These are phyloP conservation scores for Septoria petroselini DNA, from an alignment of 2,329 filamentous ascomycete genomes.

Conservation along the genomic window DNA sequence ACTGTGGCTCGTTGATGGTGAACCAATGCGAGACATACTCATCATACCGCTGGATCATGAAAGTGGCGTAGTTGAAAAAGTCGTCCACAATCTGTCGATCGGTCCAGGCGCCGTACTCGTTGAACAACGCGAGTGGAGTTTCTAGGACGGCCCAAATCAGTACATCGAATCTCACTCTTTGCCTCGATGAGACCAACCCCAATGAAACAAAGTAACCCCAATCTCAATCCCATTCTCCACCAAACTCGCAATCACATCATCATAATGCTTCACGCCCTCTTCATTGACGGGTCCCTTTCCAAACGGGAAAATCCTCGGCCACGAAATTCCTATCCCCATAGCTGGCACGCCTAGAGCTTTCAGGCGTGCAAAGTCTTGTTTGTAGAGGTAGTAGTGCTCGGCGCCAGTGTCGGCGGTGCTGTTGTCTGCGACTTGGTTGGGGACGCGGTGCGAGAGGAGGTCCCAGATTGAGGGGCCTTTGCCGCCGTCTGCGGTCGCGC, in stretches of 20 bases:
- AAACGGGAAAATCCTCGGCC: constrained; percentile 51
- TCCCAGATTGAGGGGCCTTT: constrained; percentile 32
- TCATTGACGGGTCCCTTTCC: constrained; percentile 48
- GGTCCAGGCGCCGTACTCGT: constrained; percentile 43
- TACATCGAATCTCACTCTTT: constrained; percentile 1
- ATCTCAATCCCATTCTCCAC: constrained; percentile 45
- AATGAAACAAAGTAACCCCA: constrained; percentile 48
- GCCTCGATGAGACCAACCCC: constrained; percentile 35
- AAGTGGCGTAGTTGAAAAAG: constrained; percentile 41
- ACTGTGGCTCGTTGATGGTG: constrained; percentile 43
- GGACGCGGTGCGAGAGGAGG: constrained; percentile 29
- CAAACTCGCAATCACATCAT: constrained; percentile 47
- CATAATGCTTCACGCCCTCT: constrained; percentile 48
- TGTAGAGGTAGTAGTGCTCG: constrained; percentile 18
- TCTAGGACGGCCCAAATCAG: constrained; percentile 6
- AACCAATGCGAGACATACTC: constrained; percentile 42
- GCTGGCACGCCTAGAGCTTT: constrained; percentile 38
- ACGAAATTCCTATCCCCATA: constrained; percentile 48
- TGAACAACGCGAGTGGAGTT: constrained; percentile 30
- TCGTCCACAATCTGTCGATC: constrained; percentile 39
- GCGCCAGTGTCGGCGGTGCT: constrained; percentile 28
- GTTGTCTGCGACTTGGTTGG: constrained; percentile 40
- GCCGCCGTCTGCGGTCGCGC: constrained; percentile 34
- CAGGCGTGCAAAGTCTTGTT: constrained; percentile 35
- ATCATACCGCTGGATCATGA: constrained; percentile 41